Base-by-base conservation (phyloP, 495 filamentous ascomycete species). In the Aspergillus conjunctus region DNA sequence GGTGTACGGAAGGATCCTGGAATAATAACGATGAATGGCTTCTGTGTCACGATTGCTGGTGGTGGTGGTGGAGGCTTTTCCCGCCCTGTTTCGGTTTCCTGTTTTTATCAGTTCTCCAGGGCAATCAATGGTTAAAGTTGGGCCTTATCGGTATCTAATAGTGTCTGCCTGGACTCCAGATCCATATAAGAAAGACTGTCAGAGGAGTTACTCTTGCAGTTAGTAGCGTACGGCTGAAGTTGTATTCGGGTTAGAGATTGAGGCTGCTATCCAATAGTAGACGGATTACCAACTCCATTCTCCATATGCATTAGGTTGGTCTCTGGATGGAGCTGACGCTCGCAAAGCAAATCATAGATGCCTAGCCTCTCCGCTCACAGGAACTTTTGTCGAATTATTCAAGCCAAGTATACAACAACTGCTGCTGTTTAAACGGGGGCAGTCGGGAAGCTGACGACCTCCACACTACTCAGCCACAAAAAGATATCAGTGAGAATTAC, bases 11-110 rank as follows among this genome's bases (percentile, higher is more conserved):
- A 63, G n/a, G 60, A 7, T 8, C 64, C 60, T 48, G 64, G 64
- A 15, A 66, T 56, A 12, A 66, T 57, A 14, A 66, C 56, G 15
- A 66, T 53, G 8, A 66, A 32, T 4, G 64, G 64, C 14, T 57
- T 63, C 15, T 55, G 55, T 5, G 63, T 51, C 26, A 32, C 32
- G 11, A 30, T 30, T 26, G 18, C 18, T 50, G 46, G 46, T 50
- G 46, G 26, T 18, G 1, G 4, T 20, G 20, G 26, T 18, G 14
- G 37, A 4, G 15, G 34, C 15, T 39, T 9, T 41, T 12, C 12
- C 15, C 14, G 1, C 34, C 37, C 12, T 39, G 9, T 1, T 4
- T 48, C n/a, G 10, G 18, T 21, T 18, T 22, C 44, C 18, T 21
- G 0, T 48, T 48, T 48, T 46, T 15, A 46, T 3, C n/a, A 4